Evolutionary conservation across 495 filamentous ascomycete species (phyloP), one percentile per base, ranked within the genome.

Genomic region (Neurospora pannonica): DNA sequence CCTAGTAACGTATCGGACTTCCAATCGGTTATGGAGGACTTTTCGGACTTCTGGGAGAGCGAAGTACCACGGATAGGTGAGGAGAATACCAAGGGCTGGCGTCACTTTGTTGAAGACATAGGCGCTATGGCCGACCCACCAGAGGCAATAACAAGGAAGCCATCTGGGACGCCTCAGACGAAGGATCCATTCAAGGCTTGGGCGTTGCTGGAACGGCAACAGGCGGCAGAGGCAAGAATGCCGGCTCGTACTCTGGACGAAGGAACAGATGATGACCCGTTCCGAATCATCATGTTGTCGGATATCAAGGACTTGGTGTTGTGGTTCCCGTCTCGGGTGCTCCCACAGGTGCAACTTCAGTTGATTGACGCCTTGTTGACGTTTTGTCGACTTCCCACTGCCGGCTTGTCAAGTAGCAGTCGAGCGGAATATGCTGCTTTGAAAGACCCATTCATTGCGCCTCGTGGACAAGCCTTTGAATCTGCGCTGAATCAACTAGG

Each of bases 41-140:
- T 97, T 71, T 79, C 85, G 37, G 84, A 88, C 10, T 97, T 94
- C 76, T 99, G 96, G 96, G 93, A 97, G 71, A 93, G 90, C 46
- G 96, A 98, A 78, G 86, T 90, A 8, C 83, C 92, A 4, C 90
- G 95, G 9, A 87, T 97, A 72, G 96, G 96, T 5, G 96, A 98
- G 80, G 77, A 81, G 7, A 85, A 83, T 5, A 90, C 92, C 39
- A 83, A 86, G 38, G 94, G 93, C 19, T 97, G 95, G 95, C 80
- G 78, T 28, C 78, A 82, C 31, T 91, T 87, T 81, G 78, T 78
- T 40, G 81, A 80, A n/a, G 77, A 78, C 42, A 78, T 72, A 5
- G 78, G 72, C 17, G 73, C 70, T 34, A 76, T 81, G 38, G 78
- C 81, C n/a, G 79, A 77, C 54, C 81, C 42, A 82, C 88, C 54